Base-by-base conservation (phyloP, 2,329 filamentous ascomycete species). In the Botrytis tulipae region DNA sequence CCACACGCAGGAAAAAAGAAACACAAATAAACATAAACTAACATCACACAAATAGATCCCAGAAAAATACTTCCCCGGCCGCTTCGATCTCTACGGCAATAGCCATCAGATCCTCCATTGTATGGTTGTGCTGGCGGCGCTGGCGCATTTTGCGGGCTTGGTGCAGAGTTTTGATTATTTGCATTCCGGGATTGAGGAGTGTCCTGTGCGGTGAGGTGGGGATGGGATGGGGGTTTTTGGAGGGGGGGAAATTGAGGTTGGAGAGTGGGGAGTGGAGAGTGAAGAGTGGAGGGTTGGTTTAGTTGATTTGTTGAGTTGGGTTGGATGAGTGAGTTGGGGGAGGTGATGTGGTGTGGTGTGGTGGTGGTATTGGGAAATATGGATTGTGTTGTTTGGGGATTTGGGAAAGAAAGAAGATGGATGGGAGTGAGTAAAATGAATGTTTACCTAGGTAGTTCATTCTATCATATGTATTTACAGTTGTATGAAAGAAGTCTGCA, bases 61-160 rank as follows among this genome's bases (percentile, higher is more conserved):
- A 1, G 79, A 81, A 72, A 74, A 79, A 72, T 80, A 76, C 76
- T 74, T 73, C 25, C 76, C 73, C 22, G 51, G 66, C 5, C 68
- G 69, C 62, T 77, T 76, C 67, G 79, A 82, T 62, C 74, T 80
- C 16, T 78, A 59, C 37, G 79, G 80, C 0, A 68, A 72, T 29
- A 81, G 79, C 59, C 79, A 81, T 69, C 79, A 81, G 72, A 77
- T 80, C 18, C 73, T 82, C 10, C 79, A 82, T 76, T 72, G 79
- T 25, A 78, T 79, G 70, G 78, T 81, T 44, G 74, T 81, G 2
- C 73, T 80, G 46, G 79, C 79, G 60, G 78, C 68, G 8, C 18
- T 70, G 10, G 68, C 68, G 51, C 68, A 70, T 70, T 70, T 60
- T 20, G 68, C 35, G 20, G 68, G 68, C 18, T 70, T 70, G 68